phyloP scores from a whole-genome alignment of 305 asterid species.

The Lippia alba region DNA sequence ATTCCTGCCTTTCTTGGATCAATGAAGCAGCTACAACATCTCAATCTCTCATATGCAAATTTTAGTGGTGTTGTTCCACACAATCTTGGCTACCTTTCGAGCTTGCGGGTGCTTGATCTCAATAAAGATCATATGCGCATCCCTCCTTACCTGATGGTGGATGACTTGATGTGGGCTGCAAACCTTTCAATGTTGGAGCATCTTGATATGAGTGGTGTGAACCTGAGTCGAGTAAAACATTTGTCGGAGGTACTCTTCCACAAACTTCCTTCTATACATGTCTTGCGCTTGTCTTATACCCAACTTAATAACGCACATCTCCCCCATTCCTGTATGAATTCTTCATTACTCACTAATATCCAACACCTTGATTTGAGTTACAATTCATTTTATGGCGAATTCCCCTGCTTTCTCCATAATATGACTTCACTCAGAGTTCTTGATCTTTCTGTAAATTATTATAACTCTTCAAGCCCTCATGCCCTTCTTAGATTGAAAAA shows the following conservation, averaged over 20 bases:
- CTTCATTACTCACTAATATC: background rate
- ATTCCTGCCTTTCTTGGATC: slow-evolving; percentile 23
- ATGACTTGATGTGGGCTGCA: slow-evolving; percentile 18
- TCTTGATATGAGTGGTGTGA: slow-evolving; percentile 17
- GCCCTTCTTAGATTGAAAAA: background rate
- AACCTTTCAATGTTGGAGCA: slow-evolving; percentile 1
- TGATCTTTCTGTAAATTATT: background rate
- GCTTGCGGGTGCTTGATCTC: slow-evolving; percentile 11
- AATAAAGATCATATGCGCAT: too few species aligned
- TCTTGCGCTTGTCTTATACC: background rate
- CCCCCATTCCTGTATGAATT: slow-evolving; percentile 11
- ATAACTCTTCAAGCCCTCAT: background rate
- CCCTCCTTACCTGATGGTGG: background rate
- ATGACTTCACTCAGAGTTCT: slow-evolving; percentile 19
- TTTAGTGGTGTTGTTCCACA: slow-evolving; percentile 17
- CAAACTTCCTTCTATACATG: slow-evolving; percentile 5
- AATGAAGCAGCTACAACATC: slow-evolving; percentile 13
- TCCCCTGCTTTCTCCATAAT: slow-evolving; percentile 21
- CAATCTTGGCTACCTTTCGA: slow-evolving; percentile 25
- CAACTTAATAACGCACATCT: slow-evolving; percentile 9
- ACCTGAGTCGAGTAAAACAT: slow-evolving; percentile 9
- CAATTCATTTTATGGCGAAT: slow-evolving; percentile 1
- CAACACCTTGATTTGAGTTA: slow-evolving; percentile 1
- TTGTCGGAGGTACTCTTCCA: slow-evolving; percentile 23
- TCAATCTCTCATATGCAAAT: background rate